Percentiles rank a stretch among this genome's conserved stretches.
These are phyloP conservation scores for Bocquillonia castaneifolia DNA, from an alignment of 441 rosid genomes.

Conservation along the genomic window DNA sequence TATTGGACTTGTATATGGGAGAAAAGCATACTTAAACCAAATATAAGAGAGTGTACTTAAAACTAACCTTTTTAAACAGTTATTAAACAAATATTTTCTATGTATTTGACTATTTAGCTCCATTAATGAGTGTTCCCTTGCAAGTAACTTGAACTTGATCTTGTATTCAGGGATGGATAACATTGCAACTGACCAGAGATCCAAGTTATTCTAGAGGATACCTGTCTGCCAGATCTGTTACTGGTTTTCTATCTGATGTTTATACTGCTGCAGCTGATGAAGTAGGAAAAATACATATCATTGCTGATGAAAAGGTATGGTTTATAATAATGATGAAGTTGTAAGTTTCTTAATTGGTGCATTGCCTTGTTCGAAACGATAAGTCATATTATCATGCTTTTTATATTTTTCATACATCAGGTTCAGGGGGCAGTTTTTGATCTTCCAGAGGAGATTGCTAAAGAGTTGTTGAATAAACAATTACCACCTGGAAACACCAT, in stretches of 20 bases:
- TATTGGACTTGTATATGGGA: neutral
- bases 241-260: slow-evolving; percentile 85
- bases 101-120: neutral
- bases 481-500: slow-evolving; percentile 75
- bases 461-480: slow-evolving; percentile 62
- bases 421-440: slow-evolving; percentile 96
- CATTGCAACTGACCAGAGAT: slow-evolving; percentile 79
- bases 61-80: neutral
- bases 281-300: slow-evolving; percentile 77
- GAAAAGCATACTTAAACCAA: neutral
- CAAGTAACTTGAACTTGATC: slow-evolving; percentile 22
- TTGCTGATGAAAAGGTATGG: slow-evolving; percentile 86
- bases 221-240: slow-evolving; percentile 80
- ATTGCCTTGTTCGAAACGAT: neutral
- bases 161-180: slow-evolving; percentile 71
- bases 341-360: neutral
- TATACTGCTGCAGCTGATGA: slow-evolving; percentile 82
- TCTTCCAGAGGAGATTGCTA: slow-evolving; percentile 89
- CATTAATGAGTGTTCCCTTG: neutral
- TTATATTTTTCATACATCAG: slow-evolving; percentile 32
- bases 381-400: slow-evolving; percentile 3
- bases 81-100: neutral
- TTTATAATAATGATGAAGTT: slow-evolving; percentile 9
- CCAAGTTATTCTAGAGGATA: slow-evolving; percentile 58
- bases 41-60: neutral